These are phyloP conservation scores for Nicotiana tabacum DNA, from an alignment of 257 asterid genomes.

Conservation along the genomic window DNA sequence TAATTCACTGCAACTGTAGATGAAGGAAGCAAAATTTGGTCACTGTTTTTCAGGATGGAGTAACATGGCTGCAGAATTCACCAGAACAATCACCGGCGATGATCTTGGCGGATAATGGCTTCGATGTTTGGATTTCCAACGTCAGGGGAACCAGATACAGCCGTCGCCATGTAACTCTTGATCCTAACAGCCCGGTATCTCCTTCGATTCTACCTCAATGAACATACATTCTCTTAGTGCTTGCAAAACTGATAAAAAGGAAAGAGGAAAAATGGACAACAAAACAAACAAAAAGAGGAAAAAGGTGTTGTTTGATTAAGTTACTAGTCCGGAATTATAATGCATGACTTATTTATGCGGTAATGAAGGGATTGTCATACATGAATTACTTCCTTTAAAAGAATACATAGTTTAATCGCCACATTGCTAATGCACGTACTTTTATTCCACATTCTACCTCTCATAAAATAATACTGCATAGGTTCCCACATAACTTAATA, in stretches of 20 bases:
- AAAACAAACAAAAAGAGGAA: background rate
- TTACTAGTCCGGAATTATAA: too few species aligned
- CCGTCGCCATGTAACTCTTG: conserved; percentile 21
- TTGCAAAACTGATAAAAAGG: background rate
- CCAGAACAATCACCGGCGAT: conserved; percentile 23
- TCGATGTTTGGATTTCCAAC: conserved; percentile 39
- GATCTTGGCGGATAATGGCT: conserved; percentile 30
- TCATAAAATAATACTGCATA: too few species aligned
- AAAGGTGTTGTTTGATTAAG: too few species aligned
- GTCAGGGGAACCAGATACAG: conserved; percentile 24
- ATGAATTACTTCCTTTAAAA: too few species aligned
- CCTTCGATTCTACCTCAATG: background rate
- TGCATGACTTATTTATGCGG: too few species aligned
- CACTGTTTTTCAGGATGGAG: conserved; percentile 21
- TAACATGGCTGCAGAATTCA: conserved; percentile 27
- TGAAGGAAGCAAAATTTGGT: background rate
- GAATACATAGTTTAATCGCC: too few species aligned
- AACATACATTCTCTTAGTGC: background rate
- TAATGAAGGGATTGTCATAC: too few species aligned
- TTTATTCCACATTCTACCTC: too few species aligned
- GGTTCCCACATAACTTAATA: too few species aligned
- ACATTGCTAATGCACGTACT: too few species aligned
- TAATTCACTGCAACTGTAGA: background rate
- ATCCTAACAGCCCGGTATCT: conserved; percentile 15
- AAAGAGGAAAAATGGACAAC: background rate